Evolutionary conservation across 2,329 filamentous ascomycete species (phyloP).

Genomic region (Neofusicoccum cordaticola): DNA sequence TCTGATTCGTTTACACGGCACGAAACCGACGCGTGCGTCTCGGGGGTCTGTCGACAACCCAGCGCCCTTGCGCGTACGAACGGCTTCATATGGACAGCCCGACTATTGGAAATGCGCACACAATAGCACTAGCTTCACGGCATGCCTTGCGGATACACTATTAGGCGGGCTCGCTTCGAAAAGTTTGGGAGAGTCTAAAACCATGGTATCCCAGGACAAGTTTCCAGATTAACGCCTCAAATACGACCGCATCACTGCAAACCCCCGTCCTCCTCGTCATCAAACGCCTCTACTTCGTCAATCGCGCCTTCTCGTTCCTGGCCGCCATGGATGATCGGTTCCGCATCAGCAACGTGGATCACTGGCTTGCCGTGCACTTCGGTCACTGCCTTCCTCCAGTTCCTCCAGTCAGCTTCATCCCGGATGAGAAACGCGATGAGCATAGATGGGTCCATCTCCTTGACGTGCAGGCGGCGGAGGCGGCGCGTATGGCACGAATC

Average conservation of each 20-base stretch:
- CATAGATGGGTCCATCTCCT: constrained; percentile 98
- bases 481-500: constrained; percentile 84
- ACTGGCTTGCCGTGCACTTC: constrained; percentile 74
- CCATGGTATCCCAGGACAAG: constrained; percentile 8
- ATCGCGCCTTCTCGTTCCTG: constrained; percentile 69
- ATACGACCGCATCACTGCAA: background rate
- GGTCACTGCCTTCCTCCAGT: constrained; percentile 75
- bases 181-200: background rate
- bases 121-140: too few species aligned
- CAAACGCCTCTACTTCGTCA: constrained; percentile 86
- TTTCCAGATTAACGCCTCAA: background rate
- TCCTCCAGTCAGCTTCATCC: constrained; percentile 76
- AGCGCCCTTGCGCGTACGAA: too few species aligned
- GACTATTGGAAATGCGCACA: too few species aligned
- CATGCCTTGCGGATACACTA: background rate
- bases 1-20: background rate
- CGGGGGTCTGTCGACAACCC: background rate
- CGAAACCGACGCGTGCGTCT: background rate
- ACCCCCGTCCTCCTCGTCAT: constrained; percentile 61
- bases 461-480: constrained; percentile 75
- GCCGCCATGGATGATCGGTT: constrained; percentile 53
- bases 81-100: too few species aligned
- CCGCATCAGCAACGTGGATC: constrained; percentile 74
- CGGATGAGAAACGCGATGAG: constrained; percentile 87
- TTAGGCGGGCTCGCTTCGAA: background rate